Conservation (phyloP, 257 asterid species). For the Solanum pinnatisectum region DNA sequence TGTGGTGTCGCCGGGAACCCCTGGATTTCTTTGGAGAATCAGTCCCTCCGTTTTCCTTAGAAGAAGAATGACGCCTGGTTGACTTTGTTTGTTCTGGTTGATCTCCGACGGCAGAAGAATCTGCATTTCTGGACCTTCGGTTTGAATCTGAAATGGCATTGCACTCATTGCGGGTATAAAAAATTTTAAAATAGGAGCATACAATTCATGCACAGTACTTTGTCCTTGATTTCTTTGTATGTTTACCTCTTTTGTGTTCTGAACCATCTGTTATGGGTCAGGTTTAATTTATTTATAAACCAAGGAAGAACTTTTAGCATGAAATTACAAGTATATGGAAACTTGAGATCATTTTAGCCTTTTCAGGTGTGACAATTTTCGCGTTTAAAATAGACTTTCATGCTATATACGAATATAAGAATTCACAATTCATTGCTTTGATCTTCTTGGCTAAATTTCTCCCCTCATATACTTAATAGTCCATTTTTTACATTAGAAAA, state of each 20-base stretch:
- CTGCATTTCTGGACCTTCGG: slow-evolving; percentile 21
- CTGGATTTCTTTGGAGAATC: slow-evolving; percentile 34
- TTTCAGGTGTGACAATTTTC: no score
- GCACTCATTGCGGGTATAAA: neutral
- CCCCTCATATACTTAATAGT: neutral
- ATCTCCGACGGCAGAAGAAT: slow-evolving; percentile 18
- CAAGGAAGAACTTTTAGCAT: neutral
- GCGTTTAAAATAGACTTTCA: neutral
- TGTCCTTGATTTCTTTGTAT: neutral
- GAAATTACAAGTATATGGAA: no score
- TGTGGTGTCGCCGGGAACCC: slow-evolving; percentile 35
- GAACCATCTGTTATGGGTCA: neutral
- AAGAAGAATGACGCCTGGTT: slow-evolving; percentile 33
- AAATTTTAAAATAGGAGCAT: neutral
- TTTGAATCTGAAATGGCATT: slow-evolving; percentile 28
- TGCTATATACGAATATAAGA: no score
- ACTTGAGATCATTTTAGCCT: neutral
- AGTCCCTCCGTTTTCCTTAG: slow-evolving; percentile 13
- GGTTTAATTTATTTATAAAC: neutral
- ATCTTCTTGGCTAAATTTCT: neutral
- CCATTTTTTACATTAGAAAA: neutral
- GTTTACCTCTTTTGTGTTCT: neutral
- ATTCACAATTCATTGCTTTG: neutral
- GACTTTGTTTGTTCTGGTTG: slow-evolving; percentile 28
- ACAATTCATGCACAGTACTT: neutral